Evolutionary conservation across 2,329 filamentous ascomycete species (phyloP), one percentile per base, ranked within the genome.

Genomic region (Amylocarpus encephaloides): DNA sequence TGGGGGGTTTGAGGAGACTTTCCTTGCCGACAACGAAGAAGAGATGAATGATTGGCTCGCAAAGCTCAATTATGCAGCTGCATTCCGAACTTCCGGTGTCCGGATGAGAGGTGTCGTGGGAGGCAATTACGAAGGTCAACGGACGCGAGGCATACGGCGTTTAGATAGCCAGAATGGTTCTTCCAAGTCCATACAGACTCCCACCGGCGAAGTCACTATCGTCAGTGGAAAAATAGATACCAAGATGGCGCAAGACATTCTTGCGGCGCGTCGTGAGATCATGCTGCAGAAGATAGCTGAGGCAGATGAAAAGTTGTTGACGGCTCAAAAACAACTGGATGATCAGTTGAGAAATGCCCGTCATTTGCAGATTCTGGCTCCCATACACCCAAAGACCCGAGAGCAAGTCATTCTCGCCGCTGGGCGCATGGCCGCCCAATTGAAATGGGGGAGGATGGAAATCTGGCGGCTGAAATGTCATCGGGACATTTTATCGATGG

Each of bases 31-130:
- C 61, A 89, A 82, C 47, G 93, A 98, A 62, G 75, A 81, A 1
- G 93, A 98, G 62, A 83, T 95, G 77, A 95, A 96, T 62, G 93
- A 98, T 65, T 98, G 93, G 93, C 74, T 98, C 26, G 88, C 87
- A 6, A 93, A 95, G 63, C 78, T 98, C 53, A 98, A 98, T 66
- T 97, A 97, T 65, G 92, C 92, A 32, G 91, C 93, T 7, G 88
- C 93, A 1, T 97, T 97, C 67, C 81, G 89, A 59, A 95, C 90
- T 0, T 88, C 91, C 5, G 91, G 92, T 11, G 89, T 97, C 5
- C 81, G 89, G 39, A 94, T 95, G 76, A 81, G 92, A 59, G 91
- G 90, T 18, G 85, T 95, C 50, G 78, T 93, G 46, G 90, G 88
- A 11, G 86, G 85, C 5, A 83, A 85, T 59, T 93, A 95, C 61